Conservation (phyloP, 495 filamentous ascomycete species). For the Aspergillus hancockii region DNA sequence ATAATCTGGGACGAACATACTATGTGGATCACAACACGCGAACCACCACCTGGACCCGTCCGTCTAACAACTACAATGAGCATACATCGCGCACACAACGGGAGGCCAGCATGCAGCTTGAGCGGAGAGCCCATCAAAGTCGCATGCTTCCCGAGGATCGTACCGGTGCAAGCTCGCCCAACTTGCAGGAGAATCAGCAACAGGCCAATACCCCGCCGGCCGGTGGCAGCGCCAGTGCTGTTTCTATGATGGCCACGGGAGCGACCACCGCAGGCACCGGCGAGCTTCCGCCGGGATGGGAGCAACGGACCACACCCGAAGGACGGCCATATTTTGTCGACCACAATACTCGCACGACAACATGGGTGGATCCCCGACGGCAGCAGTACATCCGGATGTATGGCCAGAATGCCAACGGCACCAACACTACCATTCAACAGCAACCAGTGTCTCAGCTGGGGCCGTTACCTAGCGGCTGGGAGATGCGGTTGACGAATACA, state of each 20-base stretch:
- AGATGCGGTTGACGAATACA: constrained; percentile 98
- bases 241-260: constrained; percentile 90
- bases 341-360: constrained; percentile 97
- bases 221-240: constrained; percentile 52
- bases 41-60: constrained; percentile 93
- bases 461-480: constrained; percentile 96
- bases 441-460: constrained; percentile 97
- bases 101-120: constrained; percentile 85
- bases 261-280: constrained; percentile 93
- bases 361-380: constrained; percentile 97
- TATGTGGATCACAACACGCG: constrained; percentile 98
- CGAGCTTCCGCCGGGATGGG: constrained; percentile 94
- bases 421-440: constrained; percentile 85
- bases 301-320: constrained; percentile 93
- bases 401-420: constrained; percentile 71
- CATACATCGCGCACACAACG: constrained; percentile 74
- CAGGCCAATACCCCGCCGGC: constrained; percentile 51
- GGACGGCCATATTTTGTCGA: constrained; percentile 97
- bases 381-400: constrained; percentile 99
- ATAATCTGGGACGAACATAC: constrained; percentile 96
- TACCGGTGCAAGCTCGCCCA: constrained; percentile 91
- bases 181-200: constrained; percentile 64
- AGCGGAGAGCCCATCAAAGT: constrained; percentile 91
- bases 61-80: constrained; percentile 77
- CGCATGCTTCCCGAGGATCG: constrained; percentile 94